Conservation (phyloP, 768 basidiomycete genomes). For the Royoungia palumana region DNA sequence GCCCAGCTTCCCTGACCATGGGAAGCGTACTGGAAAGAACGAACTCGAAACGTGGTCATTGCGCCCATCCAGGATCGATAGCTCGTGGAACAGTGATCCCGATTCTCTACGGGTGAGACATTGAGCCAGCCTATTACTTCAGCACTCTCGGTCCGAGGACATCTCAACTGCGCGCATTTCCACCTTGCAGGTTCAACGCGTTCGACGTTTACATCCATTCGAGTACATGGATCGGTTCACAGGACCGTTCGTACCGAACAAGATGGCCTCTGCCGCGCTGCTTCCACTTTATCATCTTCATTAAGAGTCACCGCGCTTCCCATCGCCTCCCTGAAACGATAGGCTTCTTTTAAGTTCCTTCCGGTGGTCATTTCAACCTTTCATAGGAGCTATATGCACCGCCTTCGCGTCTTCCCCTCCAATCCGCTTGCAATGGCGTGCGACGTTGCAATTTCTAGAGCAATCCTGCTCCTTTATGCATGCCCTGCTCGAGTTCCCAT, state of each 20-base stretch:
- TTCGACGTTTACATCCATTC: neutral
- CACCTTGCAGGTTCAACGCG: neutral
- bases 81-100: slow-evolving; percentile 1
- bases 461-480: slow-evolving; percentile 7
- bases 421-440: slow-evolving; percentile 4
- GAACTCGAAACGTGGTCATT: neutral
- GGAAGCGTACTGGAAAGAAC: slow-evolving; percentile 4
- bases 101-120: neutral
- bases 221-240: neutral
- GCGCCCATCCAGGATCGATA: slow-evolving; percentile 4
- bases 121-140: neutral
- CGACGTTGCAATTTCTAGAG: slow-evolving; percentile 17
- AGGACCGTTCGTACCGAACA: slow-evolving; percentile 1
- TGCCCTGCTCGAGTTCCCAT: slow-evolving; percentile 2
- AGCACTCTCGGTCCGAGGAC: slow-evolving; percentile 15
- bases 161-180: neutral
- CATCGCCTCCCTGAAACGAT: slow-evolving; percentile 9
- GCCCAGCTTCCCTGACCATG: slow-evolving; percentile 13
- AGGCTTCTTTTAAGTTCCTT: slow-evolving; percentile 21
- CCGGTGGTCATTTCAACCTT: slow-evolving; percentile 16
- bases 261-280: slow-evolving; percentile 3
- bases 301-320: slow-evolving; percentile 15
- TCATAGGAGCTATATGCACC: slow-evolving; percentile 1
- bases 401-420: slow-evolving; percentile 2
- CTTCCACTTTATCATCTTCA: slow-evolving; percentile 1